Base-by-base conservation (phyloP, 257 asterid species). In the Ilex aquifolium region DNA sequence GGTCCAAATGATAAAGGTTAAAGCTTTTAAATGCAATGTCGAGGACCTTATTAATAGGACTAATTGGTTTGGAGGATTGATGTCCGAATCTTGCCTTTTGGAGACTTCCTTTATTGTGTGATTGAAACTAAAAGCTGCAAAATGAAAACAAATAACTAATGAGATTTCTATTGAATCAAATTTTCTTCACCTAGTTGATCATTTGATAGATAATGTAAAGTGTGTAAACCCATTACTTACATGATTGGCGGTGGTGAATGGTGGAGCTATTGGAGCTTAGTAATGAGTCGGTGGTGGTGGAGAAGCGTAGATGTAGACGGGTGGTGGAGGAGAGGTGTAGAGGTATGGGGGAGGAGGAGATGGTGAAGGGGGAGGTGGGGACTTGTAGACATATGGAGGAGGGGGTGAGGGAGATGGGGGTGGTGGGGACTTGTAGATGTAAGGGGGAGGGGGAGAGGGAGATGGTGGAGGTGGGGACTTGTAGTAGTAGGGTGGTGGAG, bases 241-340 rank as follows among this genome's bases (percentile, higher is more conserved):
- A 42, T 42, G 48, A 42, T 42, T 3, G 68, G 73, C 2, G 63
- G 59, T 6, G 67, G 63, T 14, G 73, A 58, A 2, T 13, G 54
- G 32, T 5, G 73, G 73, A 31, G 73, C 53, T 12, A 42, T 14
- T 3, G 55, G 63, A 59, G 63, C 32, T 13, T 60, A 15, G 31
- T 67, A 67, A 36, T 61, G 55, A 0, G 60, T 32, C 0, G 71
- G 67, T 11, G 75, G 70, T 2, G 70, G 70, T 5, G 74, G 75
- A n/a, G 75, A 69, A 10, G 70, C 57, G 69, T 69, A 70, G 7
- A 15, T 58, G 54, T 70, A 64, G 11, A n/a, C 57, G 7, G 75
- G 70, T 2, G 70, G 70, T 5, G 74, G 75, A n/a, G 75, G 75
- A 10, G 70, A 70, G 7, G 27, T 58, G 54, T 70, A 64, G 11